These are phyloP conservation scores for Colletotrichum sidae DNA, from an alignment of 2,329 filamentous ascomycete species.

Conservation along the genomic window DNA sequence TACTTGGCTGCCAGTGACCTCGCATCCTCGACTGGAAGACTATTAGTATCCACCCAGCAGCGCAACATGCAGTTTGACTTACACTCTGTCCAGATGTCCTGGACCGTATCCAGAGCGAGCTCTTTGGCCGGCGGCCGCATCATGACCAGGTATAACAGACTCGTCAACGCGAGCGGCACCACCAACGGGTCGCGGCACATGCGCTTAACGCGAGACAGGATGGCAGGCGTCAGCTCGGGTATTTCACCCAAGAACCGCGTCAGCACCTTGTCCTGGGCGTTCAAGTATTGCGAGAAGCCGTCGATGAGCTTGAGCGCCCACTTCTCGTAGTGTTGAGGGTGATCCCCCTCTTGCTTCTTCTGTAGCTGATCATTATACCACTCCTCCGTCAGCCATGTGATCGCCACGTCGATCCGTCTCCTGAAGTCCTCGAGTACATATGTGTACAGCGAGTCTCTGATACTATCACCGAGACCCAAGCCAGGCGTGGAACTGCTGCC, in stretches of 20 bases:
- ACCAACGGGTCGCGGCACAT: slow-evolving; percentile 76
- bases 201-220: slow-evolving; percentile 78
- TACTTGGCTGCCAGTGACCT: slow-evolving; percentile 72
- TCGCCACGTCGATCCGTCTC: slow-evolving; percentile 86
- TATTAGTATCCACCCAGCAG: slow-evolving; percentile 36
- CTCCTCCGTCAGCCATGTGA: slow-evolving; percentile 95
- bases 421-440: slow-evolving; percentile 95
- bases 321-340: slow-evolving; percentile 78
- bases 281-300: slow-evolving; percentile 90
- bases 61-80: slow-evolving; percentile 47
- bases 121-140: slow-evolving; percentile 74
- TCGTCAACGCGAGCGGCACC: slow-evolving; percentile 72
- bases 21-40: slow-evolving; percentile 67
- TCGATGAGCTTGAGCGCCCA: slow-evolving; percentile 87
- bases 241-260: slow-evolving; percentile 94
- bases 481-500: slow-evolving; percentile 51
- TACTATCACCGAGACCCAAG: slow-evolving; percentile 70
- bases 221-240: slow-evolving; percentile 77
- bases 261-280: slow-evolving; percentile 88
- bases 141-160: slow-evolving; percentile 74
- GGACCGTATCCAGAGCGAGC: slow-evolving; percentile 72
- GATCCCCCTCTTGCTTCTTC: slow-evolving; percentile 56
- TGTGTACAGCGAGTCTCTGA: slow-evolving; percentile 83
- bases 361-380: slow-evolving; percentile 88
- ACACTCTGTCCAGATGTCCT: slow-evolving; percentile 76